These are phyloP conservation scores for Globisporangium nodosum DNA, from an alignment of 352 stramenopile species.

Conservation along the genomic window DNA sequence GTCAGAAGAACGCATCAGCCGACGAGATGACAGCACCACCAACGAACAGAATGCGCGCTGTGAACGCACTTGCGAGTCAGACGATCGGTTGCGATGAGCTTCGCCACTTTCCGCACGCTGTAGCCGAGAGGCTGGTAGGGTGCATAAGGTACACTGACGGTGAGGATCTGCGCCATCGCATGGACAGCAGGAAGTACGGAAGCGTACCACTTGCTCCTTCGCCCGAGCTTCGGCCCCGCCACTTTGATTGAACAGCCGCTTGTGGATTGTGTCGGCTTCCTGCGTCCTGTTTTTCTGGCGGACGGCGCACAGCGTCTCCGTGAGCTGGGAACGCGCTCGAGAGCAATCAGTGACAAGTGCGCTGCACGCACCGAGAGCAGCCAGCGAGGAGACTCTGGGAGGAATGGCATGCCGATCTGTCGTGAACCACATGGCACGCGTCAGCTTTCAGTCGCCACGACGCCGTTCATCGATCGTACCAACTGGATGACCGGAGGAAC, in stretches of 20 bases:
- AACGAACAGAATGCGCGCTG: not conserved
- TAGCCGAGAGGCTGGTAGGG: conserved; percentile 24
- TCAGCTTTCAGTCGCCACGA: not conserved
- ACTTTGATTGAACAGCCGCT: conserved; percentile 16
- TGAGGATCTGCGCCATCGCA: not conserved
- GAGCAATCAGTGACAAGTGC: not conserved
- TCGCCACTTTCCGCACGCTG: conserved; percentile 28
- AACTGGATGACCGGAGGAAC: conserved; percentile 59
- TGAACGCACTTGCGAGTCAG: conserved; percentile 29
- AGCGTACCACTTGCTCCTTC: conserved; percentile 16
- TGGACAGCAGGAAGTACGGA: no score
- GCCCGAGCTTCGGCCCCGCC: conserved; percentile 3
- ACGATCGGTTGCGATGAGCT: conserved; percentile 27
- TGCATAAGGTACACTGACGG: not conserved
- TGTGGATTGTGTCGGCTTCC: conserved; percentile 33
- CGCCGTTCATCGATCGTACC: conserved; percentile 17
- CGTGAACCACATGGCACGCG: not conserved
- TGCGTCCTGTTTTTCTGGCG: conserved; percentile 39
- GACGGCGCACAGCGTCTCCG: not conserved
- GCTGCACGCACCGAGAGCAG: conserved; percentile 36
- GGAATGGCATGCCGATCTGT: conserved; percentile 58
- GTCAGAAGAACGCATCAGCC: not conserved
- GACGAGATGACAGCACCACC: not conserved
- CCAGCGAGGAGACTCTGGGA: conserved; percentile 66
- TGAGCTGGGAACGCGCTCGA: not conserved